Evolutionary conservation across 2,329 filamentous ascomycete genomes (phyloP), one percentile per base, ranked within the genome.

Genomic region (Hypoxylon sp.): DNA sequence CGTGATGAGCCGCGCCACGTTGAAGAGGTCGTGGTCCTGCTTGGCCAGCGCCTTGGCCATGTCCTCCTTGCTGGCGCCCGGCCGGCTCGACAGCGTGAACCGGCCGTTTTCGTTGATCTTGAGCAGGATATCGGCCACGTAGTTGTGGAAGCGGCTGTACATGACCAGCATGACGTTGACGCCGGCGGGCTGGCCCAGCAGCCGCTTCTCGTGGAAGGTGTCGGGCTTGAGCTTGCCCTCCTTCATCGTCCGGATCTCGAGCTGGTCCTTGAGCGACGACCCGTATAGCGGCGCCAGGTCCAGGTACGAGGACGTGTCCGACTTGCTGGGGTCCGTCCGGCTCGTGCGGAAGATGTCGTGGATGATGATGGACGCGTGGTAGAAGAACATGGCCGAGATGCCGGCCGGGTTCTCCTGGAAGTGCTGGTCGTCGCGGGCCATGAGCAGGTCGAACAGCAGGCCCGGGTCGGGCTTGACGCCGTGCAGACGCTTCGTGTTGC

Each of bases 301-400:
- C 20, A 92, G 81, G 62, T 92, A 92, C 0, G 88, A 91, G 0
- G 88, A 91, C 0, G 87, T 90, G 60, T 85, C 78, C 0, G 85
- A 88, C 52, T 83, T 84, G 53, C 83, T 84, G 67, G 79, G 81
- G 70, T 92, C 86, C 4, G 76, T 77, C 21, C 85, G 83, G 65
- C 83, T 84, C 1, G 88, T 90, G 31, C 84, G 80, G 73, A 90
- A 90, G 46, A 88, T 72, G 72, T 79, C 79, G 63, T 84, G 82
- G 48, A 83, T 85, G 58, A 86, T 84, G 67, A 93, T 88, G 5
- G 88, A 85, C 0, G 89, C 90, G 38, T 90, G 77, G 63, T 92
- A 91, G 72, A 91, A 91, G 13, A 93, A 77, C 75, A 91, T 85
- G 65, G 86, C 88, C 0, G 88, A 92, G 35, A 92, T 86, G n/a